A percentile compares a stretch with the other conserved stretches of the same genome.
phyloP scores from a whole-genome alignment of 768 basidiomycete species.

The Strobilomyces dryophilus region DNA sequence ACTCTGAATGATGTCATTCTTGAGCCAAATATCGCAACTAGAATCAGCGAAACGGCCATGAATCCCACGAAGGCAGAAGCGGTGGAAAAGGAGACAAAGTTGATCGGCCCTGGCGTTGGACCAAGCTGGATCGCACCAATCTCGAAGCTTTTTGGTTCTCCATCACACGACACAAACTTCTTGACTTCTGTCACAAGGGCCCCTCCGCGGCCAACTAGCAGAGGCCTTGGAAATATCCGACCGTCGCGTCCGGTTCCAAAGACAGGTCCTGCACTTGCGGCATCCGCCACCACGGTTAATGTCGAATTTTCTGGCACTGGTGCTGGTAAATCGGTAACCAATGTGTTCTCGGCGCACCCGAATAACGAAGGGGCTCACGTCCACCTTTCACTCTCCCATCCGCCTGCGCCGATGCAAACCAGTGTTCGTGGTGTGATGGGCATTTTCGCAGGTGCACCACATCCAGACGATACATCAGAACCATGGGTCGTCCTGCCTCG shows the following conservation, averaged over 20 bases:
- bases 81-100: slow-evolving; percentile 31
- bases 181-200: slow-evolving; percentile 16
- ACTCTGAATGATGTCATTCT: slow-evolving; percentile 87
- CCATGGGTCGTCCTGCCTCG: slow-evolving; percentile 70
- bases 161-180: slow-evolving; percentile 20
- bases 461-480: slow-evolving; percentile 41
- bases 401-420: slow-evolving; percentile 8
- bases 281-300: slow-evolving; percentile 89
- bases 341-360: slow-evolving; percentile 33
- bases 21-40: slow-evolving; percentile 72
- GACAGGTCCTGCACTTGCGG: slow-evolving; percentile 76
- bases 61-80: slow-evolving; percentile 51
- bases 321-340: slow-evolving; percentile 52
- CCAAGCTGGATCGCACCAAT: slow-evolving; percentile 82
- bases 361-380: slow-evolving; percentile 13
- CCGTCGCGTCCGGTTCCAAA: slow-evolving; percentile 68
- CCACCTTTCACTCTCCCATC: slow-evolving; percentile 11
- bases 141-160: slow-evolving; percentile 68
- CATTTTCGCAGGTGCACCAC: slow-evolving; percentile 90
- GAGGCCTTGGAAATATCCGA: slow-evolving; percentile 20
- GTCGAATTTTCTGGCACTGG: slow-evolving; percentile 88
- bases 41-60: slow-evolving; percentile 68
- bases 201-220: slow-evolving; percentile 26
- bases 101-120: slow-evolving; percentile 32
- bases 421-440: slow-evolving; percentile 55